Conservation (phyloP, 1,284 basidiomycete species). For the Cutaneotrichosporon cavernicola region DNA sequence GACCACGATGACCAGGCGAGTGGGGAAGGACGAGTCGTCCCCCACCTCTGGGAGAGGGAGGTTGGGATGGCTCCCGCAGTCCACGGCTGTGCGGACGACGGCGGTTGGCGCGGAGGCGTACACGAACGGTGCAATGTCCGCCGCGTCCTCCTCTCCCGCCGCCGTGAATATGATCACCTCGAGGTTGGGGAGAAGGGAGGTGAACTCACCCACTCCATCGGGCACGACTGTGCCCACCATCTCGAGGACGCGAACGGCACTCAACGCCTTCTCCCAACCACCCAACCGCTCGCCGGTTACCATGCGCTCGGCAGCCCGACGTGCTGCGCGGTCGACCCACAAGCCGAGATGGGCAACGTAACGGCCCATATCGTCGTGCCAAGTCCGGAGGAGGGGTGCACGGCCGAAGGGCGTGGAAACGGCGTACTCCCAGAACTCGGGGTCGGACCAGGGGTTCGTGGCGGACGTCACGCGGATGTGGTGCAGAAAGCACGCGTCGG, state of each 20-base stretch:
- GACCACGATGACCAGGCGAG: neutral
- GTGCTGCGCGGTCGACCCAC: neutral
- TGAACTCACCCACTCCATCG: conserved; percentile 4
- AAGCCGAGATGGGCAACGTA: conserved; percentile 1
- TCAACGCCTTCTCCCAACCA: neutral
- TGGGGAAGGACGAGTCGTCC: conserved; percentile 1
- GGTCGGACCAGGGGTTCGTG: conserved; percentile 6
- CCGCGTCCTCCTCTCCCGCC: conserved; percentile 3
- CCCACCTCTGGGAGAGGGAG: conserved; percentile 3
- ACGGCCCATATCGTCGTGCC: conserved; percentile 5
- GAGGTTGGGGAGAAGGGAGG: neutral
- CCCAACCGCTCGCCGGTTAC: neutral
- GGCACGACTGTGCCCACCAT: conserved; percentile 3
- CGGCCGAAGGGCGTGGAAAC: neutral
- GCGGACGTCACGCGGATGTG: conserved; percentile 1
- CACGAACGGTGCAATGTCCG: conserved; percentile 1
- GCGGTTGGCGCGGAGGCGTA: neutral
- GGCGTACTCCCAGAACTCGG: conserved; percentile 8
- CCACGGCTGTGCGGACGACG: neutral
- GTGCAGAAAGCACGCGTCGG: conserved; percentile 7
- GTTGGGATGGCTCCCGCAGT: conserved; percentile 3
- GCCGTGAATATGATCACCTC: neutral
- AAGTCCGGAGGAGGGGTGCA: conserved; percentile 1
- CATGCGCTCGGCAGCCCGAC: neutral
- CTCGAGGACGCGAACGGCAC: neutral